phyloP scores from a whole-genome alignment of 805 yeast species.

The Myxozyma melibiosi region DNA sequence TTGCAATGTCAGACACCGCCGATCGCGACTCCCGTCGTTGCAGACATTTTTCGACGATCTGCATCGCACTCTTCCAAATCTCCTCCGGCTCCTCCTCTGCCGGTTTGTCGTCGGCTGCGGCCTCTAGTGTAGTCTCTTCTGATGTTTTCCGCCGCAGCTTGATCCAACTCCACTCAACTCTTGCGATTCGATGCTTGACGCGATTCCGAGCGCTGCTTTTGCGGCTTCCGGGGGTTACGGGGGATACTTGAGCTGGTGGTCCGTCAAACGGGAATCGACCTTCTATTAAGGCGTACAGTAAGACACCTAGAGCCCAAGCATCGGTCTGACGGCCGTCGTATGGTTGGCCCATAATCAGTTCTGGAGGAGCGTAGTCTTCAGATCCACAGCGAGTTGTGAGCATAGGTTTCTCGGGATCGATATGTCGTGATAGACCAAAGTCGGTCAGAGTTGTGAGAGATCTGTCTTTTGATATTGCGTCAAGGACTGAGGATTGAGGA shows the following conservation, averaged over 20 bases:
- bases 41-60: conserved; percentile 54
- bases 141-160: conserved; percentile 43
- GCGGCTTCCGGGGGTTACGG: conserved; percentile 43
- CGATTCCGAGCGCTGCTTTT: conserved; percentile 48
- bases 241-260: conserved; percentile 49
- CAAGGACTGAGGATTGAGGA: conserved; percentile 43
- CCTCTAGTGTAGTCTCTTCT: conserved; percentile 31
- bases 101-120: conserved; percentile 14
- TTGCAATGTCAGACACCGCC: conserved; percentile 42
- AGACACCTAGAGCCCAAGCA: conserved; percentile 93
- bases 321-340: conserved; percentile 92
- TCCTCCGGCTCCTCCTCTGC: neutral
- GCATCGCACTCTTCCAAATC: conserved; percentile 50
- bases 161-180: conserved; percentile 90
- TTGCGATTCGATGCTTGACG: conserved; percentile 86
- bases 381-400: conserved; percentile 92
- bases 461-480: conserved; percentile 9
- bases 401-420: conserved; percentile 61
- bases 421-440: conserved; percentile 79
- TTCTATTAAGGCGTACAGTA: conserved; percentile 82
- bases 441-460: conserved; percentile 71
- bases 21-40: conserved; percentile 53
- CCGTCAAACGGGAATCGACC: conserved; percentile 90
- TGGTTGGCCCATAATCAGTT: conserved; percentile 81
- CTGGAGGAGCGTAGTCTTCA: conserved; percentile 96